Conservation (phyloP, 805 yeast genomes). For the Ogataea pilisensis region DNA sequence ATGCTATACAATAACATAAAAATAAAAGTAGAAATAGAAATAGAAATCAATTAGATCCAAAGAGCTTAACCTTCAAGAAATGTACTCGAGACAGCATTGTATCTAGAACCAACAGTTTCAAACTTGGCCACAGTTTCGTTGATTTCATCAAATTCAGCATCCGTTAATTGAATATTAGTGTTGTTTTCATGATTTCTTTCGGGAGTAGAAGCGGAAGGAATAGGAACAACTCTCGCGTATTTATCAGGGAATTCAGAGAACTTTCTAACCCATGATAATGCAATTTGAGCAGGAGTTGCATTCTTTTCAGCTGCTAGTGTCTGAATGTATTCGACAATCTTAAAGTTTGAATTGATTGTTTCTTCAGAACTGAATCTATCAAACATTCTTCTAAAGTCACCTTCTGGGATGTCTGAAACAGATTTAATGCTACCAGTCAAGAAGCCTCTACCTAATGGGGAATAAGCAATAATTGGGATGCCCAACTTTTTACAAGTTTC, state of each 20-base stretch:
- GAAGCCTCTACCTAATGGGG: constrained; percentile 79
- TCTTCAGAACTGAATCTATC: constrained; percentile 62
- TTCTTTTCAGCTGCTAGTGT: constrained; percentile 44
- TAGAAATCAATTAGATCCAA: too few species aligned
- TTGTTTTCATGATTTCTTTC: constrained; percentile 61
- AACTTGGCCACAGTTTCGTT: constrained; percentile 39
- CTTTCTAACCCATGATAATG: constrained; percentile 62
- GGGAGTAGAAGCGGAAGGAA: constrained; percentile 70
- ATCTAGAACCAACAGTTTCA: constrained; percentile 45
- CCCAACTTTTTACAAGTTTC: constrained; percentile 51
- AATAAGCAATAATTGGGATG: constrained; percentile 72
- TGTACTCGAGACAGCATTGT: too few species aligned
- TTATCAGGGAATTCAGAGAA: constrained; percentile 33
- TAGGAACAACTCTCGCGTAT: constrained; percentile 62
- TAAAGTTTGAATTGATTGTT: constrained; percentile 44
- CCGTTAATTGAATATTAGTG: constrained; percentile 42
- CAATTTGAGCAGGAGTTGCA: constrained; percentile 59
- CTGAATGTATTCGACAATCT: constrained; percentile 44
- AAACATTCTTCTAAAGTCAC: constrained; percentile 47
- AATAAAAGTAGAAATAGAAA: too few species aligned
- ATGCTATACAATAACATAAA: too few species aligned
- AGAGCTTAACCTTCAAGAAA: too few species aligned
- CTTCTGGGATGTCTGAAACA: constrained; percentile 45
- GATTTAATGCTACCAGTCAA: constrained; percentile 59
- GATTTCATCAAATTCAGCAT: constrained; percentile 54